phyloP scores from a whole-genome alignment of 148 eudicot genomes.

The Fagopyrum tataricum region DNA sequence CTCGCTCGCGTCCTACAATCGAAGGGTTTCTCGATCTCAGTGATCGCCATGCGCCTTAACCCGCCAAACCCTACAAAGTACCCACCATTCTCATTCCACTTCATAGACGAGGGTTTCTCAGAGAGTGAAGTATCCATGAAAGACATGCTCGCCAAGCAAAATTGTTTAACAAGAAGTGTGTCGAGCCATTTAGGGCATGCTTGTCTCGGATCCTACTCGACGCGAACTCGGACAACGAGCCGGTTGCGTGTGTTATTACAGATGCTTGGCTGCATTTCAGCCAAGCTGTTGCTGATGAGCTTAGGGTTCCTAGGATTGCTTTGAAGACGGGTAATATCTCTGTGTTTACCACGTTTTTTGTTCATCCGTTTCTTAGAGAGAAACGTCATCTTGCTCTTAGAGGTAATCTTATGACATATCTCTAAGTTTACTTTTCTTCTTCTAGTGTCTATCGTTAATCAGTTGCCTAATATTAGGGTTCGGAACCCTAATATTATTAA shows the following conservation, averaged over 20 bases:
- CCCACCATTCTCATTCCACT: conserved; percentile 34
- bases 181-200: conserved; percentile 27
- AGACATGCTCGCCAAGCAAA: conserved; percentile 17
- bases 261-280: conserved; percentile 40
- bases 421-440: background rate
- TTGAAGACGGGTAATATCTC: conserved; percentile 33
- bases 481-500: too few species aligned
- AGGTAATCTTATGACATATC: background rate
- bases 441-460: too few species aligned
- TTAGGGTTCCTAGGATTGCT: conserved; percentile 47
- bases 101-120: conserved; percentile 29
- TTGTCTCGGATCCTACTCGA: conserved; percentile 21
- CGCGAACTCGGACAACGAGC: conserved; percentile 8
- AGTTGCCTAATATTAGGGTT: too few species aligned
- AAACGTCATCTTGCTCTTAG: background rate
- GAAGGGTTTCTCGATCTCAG: conserved; percentile 24
- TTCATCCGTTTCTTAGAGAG: background rate
- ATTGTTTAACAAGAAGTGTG: conserved; percentile 21
- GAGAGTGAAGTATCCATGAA: conserved; percentile 6
- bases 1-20: conserved; percentile 19
- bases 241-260: conserved; percentile 44
- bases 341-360: background rate
- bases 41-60: conserved; percentile 28
- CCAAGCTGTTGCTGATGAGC: conserved; percentile 36
- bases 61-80: conserved; percentile 19